phyloP scores from a whole-genome alignment of 176 grass and related monocot species.

The Alloteropsis semialata region DNA sequence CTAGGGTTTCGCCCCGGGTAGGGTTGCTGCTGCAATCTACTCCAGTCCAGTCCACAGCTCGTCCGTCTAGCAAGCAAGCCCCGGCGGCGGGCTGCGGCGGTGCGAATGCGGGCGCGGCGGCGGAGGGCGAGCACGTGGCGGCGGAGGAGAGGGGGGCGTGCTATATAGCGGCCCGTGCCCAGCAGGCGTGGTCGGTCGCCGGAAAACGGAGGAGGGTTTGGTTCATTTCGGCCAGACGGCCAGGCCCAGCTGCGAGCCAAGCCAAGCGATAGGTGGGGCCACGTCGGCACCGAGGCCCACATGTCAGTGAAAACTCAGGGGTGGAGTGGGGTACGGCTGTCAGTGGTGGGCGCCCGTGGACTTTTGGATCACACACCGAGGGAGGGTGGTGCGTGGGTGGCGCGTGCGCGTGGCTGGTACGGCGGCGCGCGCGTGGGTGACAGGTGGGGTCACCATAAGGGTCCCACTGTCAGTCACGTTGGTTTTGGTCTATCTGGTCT shows the following conservation, averaged over 20 bases:
- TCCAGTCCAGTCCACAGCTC: not conserved
- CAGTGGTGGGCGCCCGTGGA: not conserved
- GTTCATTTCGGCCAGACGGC: not conserved
- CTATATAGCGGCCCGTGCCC: not conserved
- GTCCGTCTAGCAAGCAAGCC: not conserved
- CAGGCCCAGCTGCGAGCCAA: not conserved
- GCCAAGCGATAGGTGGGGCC: not conserved
- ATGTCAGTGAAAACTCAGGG: not conserved
- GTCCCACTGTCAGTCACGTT: not conserved
- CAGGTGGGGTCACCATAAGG: not conserved
- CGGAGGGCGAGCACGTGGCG: not conserved
- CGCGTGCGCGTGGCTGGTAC: not conserved
- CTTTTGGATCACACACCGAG: not conserved
- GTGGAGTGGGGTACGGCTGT: not conserved
- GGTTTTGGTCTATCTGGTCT: not conserved
- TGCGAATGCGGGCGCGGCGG: not conserved
- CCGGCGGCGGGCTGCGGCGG: not conserved
- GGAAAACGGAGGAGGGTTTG: not conserved
- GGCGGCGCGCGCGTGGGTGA: not conserved
- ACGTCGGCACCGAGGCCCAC: not conserved
- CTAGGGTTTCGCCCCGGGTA: conserved; percentile 45
- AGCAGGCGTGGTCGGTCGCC: conserved; percentile 2
- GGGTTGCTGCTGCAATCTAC: not conserved
- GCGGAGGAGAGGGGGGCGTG: not conserved
- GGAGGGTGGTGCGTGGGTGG: not conserved